Evolutionary conservation across 1,284 basidiomycete species (phyloP), one percentile per base, ranked within the genome.

Genomic region (Porogramme epimiltina): DNA sequence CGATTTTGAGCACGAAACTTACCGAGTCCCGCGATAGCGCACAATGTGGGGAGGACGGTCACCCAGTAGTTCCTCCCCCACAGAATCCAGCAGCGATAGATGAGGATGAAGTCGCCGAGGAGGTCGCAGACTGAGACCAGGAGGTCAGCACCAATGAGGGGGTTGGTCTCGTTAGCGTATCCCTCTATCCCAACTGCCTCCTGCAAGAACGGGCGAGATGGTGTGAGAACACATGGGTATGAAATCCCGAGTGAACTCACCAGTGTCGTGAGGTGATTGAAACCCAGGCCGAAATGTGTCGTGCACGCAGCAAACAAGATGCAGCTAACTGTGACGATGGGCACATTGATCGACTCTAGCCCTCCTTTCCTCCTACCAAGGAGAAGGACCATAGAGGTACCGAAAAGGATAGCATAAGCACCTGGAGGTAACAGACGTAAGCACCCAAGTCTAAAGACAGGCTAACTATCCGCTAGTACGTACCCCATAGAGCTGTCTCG

Each of bases 11-110:
- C 24, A 20, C 11, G 13, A 8, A n/a, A 52, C 48, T 28, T 52
- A 74, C 73, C 56, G 41, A 74, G 65, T 25, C 69, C 66, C 2
- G 51, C 56, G 8, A 72, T 15, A 1, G 72, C 57, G 13, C 64
- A 59, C 6, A 74, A 58, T 42, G 71, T 45, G 11, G 73, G 71
- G 2, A 70, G 42, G 18, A 73, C 49, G 23, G 65, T 39, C 28
- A 74, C 34, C 44, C 61, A 64, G 51, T 67, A 67, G 28, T 65
- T 67, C 42, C 56, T 55, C 0, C 55, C 67, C 70, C 73, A 74
- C 23, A 74, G 38, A 44, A 70, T 25, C 66, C 70, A 75, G 58
- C 73, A 75, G 28, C 73, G 72, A 42, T 73, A 74, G 22, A 76
- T 52, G 41, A 75, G 67, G 26, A 68, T 51, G 44, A 67, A 33